A percentile compares a stretch with the other conserved stretches of the same genome.
Conservation (phyloP, 2,329 filamentous ascomycete species). For the Xylaria digitata region DNA sequence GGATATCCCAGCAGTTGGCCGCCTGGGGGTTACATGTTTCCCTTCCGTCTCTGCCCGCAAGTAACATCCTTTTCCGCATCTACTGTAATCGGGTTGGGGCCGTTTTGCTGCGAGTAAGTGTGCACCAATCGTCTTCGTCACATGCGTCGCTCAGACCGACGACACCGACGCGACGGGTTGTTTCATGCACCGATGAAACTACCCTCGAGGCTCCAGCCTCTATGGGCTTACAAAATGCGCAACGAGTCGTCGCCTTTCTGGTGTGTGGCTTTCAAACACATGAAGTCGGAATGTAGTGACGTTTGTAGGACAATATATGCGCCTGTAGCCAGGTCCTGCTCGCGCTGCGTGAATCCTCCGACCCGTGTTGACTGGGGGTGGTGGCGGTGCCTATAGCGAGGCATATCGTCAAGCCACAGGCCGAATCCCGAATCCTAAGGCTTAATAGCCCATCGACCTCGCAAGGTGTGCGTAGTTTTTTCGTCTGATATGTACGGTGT, state of each 20-base stretch:
- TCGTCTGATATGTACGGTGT: slow-evolving; percentile 8
- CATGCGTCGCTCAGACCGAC: background rate
- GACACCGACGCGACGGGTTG: background rate
- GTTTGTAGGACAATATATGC: background rate
- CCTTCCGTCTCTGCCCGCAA: background rate
- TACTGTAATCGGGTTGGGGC: background rate
- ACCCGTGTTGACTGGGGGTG: background rate
- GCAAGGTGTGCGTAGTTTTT: background rate
- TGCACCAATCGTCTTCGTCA: background rate
- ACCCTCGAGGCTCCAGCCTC: background rate
- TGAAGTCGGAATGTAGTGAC: background rate
- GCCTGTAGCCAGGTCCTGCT: background rate
- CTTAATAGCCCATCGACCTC: background rate
- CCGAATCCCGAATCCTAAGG: background rate
- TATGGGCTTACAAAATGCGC: background rate
- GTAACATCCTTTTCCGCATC: background rate
- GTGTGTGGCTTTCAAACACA: slow-evolving; percentile 1
- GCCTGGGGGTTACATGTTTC: background rate
- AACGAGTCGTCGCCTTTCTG: background rate
- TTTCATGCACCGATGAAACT: background rate
- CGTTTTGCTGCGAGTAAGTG: background rate
- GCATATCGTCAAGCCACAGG: background rate
- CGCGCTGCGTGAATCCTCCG: background rate
- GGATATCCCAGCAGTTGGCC: background rate
- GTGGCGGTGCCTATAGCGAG: background rate